Percentiles rank a stretch among this genome's conserved stretches.
phyloP scores from a whole-genome alignment of 2,329 filamentous ascomycete genomes.

The Stenocarpella maydis region DNA sequence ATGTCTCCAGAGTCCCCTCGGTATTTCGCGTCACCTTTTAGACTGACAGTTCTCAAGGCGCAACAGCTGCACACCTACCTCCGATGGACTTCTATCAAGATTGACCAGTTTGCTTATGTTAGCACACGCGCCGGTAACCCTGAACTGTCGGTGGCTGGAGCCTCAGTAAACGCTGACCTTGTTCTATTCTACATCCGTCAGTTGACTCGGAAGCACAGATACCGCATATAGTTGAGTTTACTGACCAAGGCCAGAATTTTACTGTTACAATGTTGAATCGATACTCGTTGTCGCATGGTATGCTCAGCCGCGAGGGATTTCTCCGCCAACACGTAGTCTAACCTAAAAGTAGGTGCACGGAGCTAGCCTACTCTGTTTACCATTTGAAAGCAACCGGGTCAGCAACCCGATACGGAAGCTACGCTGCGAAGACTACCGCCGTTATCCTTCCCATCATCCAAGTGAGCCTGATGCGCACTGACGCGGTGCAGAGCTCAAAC shows the following conservation, averaged over 20 bases:
- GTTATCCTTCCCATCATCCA: slow-evolving; percentile 48
- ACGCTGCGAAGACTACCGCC: slow-evolving; percentile 46
- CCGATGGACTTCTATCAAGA: slow-evolving; percentile 50
- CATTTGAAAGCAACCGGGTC: slow-evolving; percentile 41
- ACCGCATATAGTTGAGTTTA: not conserved
- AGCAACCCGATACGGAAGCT: slow-evolving; percentile 38
- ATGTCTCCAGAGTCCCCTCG: not conserved
- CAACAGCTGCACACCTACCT: slow-evolving; percentile 53
- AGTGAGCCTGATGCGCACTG: slow-evolving; percentile 44
- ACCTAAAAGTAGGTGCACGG: slow-evolving; percentile 44
- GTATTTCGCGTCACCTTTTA: not conserved
- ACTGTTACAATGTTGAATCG: slow-evolving; percentile 59
- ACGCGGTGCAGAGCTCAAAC: slow-evolving; percentile 41
- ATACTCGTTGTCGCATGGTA: slow-evolving; percentile 57
- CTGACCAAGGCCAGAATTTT: slow-evolving; percentile 51
- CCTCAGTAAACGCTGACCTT: slow-evolving; percentile 51
- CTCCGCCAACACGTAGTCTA: not conserved
- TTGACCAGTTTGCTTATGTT: slow-evolving; percentile 48
- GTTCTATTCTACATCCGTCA: slow-evolving; percentile 58
- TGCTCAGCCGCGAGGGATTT: slow-evolving; percentile 16
- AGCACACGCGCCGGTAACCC: slow-evolving; percentile 47
- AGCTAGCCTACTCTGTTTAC: slow-evolving; percentile 48
- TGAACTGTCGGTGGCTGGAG: slow-evolving; percentile 52
- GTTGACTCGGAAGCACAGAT: slow-evolving; percentile 35
- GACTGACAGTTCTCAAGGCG: not conserved